Evolutionary conservation across 345 rosid species (phyloP), one percentile per base, ranked within the genome.

Genomic region (Crucihimalaya himalaica): DNA sequence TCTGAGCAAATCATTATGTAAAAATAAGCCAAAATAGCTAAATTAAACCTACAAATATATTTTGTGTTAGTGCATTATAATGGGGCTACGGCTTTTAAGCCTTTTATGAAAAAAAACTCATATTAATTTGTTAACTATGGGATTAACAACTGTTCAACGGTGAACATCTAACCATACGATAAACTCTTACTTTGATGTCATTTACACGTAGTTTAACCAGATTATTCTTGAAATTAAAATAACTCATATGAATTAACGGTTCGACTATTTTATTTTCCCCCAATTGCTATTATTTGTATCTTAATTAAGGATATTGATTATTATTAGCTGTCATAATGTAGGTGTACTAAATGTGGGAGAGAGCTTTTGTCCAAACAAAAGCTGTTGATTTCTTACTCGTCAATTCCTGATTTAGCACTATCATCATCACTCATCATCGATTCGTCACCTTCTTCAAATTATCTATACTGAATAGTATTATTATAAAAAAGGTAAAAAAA

Each of bases 351-450:
- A 35, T 35, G 39, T 2, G 39, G 39, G 39, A 35, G 39, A 35
- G 35, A 47, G 67, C 27, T 71, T 31, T 70, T 37, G 68, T 71
- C 42, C 68, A 71, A 71, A 71, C 75, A 35, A 61, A 47, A 51
- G 62, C 25, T 39, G 43, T 62, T 39, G 32, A 18, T 52, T 72
- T 62, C 8, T 13, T 40, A 51, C 62, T 72, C 45, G 52, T 35
- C 43, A 40, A 62, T 72, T 62, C 69, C 68, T 39, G 5, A 58
- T 57, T 23, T 66, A 56, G 58, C 43, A 56, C 43, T 37, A 34
- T 65, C 72, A 65, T 72, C 62, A 72, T 72, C 40, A 12, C 2
- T 35, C 37, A 71, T 31, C 56, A 55, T 25, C 15, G 23, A 18
- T 53, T 42, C 70, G 20, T 63, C 47, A 54, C 14, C 50, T 19